Base-by-base conservation (phyloP, 2,329 filamentous ascomycete genomes). In the Fusarium avenaceum region DNA sequence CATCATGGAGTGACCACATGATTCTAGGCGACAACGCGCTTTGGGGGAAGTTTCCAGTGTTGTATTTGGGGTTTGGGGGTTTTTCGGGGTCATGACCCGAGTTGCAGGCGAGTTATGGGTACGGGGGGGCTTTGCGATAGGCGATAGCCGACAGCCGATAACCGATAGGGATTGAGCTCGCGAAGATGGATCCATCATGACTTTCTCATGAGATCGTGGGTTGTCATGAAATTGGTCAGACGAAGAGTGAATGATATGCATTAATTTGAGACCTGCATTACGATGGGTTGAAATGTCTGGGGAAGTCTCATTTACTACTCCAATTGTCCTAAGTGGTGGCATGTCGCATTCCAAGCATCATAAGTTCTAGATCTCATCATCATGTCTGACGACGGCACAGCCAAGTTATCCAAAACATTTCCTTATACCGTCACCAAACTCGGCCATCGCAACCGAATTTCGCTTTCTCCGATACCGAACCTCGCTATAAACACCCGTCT, bases 41-140 rank as follows among this genome's bases (percentile, higher is more conserved):
- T 69, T 69, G 66, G 66, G 66, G 65, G 66, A 44, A 17, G 35
- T 13, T 28, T 42, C 14, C 19, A 42, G 50, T 49, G 52, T 38
- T 30, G 32, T 20, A 48, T 30, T 52, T 46, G 20, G 54, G 45
- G 45, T 56, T 72, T 74, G 71, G 71, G 71, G 71, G 71, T 71
- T 57, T 63, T 54, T 38, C 35, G 35, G 58, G 55, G 28, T 35
- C 49, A 40, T 47, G n/a, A 15, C 15, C 54, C 65, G 65, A 63
- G 65, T 57, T 48, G 56, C 57, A 58, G 46, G 32, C 20, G 30
- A 48, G 35, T 4, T 22, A 35, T 22, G 15, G 26, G 20, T 26
- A n/a, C 33, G n/a, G 22, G 7, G 33, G 9, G 40, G 20, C 17
- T 38, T n/a, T 38, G 58, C 58, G 58, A 62, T 57, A 62, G 39